Percentiles rank a stretch among this genome's conserved stretches.
Evolutionary conservation across 179 eudicot genomes (phyloP).

Genomic region (Silene noctiflora): DNA sequence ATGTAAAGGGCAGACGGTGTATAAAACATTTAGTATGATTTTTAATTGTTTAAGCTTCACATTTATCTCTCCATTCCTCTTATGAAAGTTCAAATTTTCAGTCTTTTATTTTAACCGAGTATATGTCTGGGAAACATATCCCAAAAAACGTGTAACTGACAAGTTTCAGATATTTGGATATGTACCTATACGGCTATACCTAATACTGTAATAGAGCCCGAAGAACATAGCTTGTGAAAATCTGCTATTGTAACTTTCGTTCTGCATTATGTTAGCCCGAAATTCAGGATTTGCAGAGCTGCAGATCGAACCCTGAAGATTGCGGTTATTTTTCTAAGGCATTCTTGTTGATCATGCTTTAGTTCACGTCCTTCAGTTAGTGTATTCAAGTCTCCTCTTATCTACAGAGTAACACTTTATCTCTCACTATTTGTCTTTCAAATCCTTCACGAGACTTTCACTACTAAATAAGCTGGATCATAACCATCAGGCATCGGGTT

Average conservation of each 20-base stretch:
- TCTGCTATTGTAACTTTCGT: too few species aligned
- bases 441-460: background rate
- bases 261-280: background rate
- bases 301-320: background rate
- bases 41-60: background rate
- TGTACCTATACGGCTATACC: too few species aligned
- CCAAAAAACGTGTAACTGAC: too few species aligned
- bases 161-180: too few species aligned
- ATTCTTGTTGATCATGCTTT: conserved; percentile 16
- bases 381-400: background rate
- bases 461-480: background rate
- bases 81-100: too few species aligned
- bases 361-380: background rate
- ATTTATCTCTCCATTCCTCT: conserved; percentile 1
- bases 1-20: background rate
- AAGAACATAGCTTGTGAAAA: too few species aligned
- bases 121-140: too few species aligned
- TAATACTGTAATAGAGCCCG: too few species aligned
- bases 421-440: background rate
- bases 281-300: background rate
- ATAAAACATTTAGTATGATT: background rate
- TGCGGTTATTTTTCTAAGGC: background rate
- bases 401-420: background rate
- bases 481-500: background rate
- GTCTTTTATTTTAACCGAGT: too few species aligned